Percentiles rank a stretch among this genome's conserved stretches.
These are phyloP conservation scores for Acrodontium crateriforme DNA, from an alignment of 2,329 filamentous ascomycete genomes.

Conservation along the genomic window DNA sequence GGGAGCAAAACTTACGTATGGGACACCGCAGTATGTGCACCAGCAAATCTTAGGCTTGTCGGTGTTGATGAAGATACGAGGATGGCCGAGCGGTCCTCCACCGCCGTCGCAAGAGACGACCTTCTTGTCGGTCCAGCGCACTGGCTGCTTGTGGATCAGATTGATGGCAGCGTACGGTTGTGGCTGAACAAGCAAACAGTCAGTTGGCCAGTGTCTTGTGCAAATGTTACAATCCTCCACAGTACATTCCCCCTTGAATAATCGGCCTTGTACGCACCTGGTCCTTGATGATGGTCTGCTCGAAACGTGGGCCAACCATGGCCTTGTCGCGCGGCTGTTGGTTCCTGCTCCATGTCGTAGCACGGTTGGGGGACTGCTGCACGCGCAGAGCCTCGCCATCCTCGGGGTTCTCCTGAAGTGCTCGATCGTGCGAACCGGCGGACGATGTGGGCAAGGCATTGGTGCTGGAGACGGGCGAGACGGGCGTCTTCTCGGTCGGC, in stretches of 20 bases:
- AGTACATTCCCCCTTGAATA: not conserved
- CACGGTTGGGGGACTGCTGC: conserved; percentile 76
- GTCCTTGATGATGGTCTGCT: conserved; percentile 85
- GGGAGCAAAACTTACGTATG: conserved; percentile 56
- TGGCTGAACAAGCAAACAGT: conserved; percentile 48
- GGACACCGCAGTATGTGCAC: conserved; percentile 87
- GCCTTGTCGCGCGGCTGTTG: conserved; percentile 69
- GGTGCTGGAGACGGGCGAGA: conserved; percentile 40
- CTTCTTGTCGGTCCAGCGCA: conserved; percentile 75
- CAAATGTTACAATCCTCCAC: not conserved
- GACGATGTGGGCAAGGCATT: conserved; percentile 44
- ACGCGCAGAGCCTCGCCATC: conserved; percentile 43
- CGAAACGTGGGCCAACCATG: conserved; percentile 89
- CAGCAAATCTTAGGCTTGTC: conserved; percentile 88
- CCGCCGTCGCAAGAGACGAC: conserved; percentile 84
- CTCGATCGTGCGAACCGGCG: conserved; percentile 35
- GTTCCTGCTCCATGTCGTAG: conserved; percentile 67
- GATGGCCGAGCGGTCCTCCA: conserved; percentile 79
- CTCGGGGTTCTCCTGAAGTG: conserved; percentile 42
- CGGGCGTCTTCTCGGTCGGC: conserved; percentile 36
- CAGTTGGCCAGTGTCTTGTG: conserved; percentile 11
- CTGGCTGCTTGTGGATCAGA: conserved; percentile 89
- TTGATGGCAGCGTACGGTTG: conserved; percentile 83
- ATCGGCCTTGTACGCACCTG: conserved; percentile 49
- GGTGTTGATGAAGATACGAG: conserved; percentile 90